phyloP scores from a whole-genome alignment of 1,139 yeast genomes.

The Trichomonascaceae sp. region DNA sequence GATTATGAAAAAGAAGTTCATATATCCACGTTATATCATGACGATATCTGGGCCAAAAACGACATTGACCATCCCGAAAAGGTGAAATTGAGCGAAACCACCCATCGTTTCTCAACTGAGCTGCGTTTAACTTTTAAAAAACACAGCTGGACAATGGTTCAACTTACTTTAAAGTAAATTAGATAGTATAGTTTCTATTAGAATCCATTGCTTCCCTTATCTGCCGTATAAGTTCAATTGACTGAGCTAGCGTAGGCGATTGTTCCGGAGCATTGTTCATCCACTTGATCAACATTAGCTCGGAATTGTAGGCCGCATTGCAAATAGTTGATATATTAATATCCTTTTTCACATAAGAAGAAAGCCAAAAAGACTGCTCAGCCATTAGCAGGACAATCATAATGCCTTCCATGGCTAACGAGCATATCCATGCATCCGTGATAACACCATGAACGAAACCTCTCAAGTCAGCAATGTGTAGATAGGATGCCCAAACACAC shows the following conservation, averaged over 20 bases:
- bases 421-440: conserved; percentile 19
- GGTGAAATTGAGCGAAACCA: not conserved
- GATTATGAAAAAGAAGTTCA: conserved; percentile 12
- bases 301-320: not conserved
- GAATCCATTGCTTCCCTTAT: not conserved
- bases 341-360: conserved; percentile 2
- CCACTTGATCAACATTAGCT: conserved; percentile 1
- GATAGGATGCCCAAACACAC: conserved; percentile 15
- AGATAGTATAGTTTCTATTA: not conserved
- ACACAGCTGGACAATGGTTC: conserved; percentile 15
- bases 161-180: not conserved
- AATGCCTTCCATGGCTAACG: conserved; percentile 8
- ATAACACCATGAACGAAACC: conserved; percentile 16
- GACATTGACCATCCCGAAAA: conserved; percentile 18
- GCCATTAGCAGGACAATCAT: not conserved
- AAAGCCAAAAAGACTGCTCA: not conserved
- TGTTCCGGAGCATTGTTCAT: conserved; percentile 6
- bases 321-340: not conserved
- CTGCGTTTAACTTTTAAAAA: conserved; percentile 8
- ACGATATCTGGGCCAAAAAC: conserved; percentile 28
- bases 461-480: conserved; percentile 14
- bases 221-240: conserved; percentile 1
- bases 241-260: conserved; percentile 2
- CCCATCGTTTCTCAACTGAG: not conserved
- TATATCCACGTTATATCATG: conserved; percentile 29